These are phyloP conservation scores for Calonectria pteridis DNA, from an alignment of 2,329 filamentous ascomycete genomes.

Conservation along the genomic window DNA sequence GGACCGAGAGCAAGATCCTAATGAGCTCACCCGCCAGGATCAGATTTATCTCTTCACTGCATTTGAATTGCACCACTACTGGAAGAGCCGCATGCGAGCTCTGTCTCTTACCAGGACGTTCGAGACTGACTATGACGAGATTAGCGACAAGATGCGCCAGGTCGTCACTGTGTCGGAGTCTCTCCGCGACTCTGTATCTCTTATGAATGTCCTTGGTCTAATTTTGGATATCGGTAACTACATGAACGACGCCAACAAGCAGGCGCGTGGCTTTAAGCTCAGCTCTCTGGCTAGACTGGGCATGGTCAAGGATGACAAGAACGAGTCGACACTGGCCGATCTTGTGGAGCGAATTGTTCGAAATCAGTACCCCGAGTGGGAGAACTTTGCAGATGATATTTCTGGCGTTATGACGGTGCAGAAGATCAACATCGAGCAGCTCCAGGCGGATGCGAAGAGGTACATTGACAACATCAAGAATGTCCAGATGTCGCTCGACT, in stretches of 20 bases:
- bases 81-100: slow-evolving; percentile 97
- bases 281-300: slow-evolving; percentile 91
- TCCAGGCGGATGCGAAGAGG: slow-evolving; percentile 86
- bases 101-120: slow-evolving; percentile 85
- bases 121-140: slow-evolving; percentile 91
- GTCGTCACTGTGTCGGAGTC: slow-evolving; percentile 92
- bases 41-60: slow-evolving; percentile 95
- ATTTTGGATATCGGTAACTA: slow-evolving; percentile 99
- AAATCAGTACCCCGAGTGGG: slow-evolving; percentile 96
- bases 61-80: slow-evolving; percentile 96
- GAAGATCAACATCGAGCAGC: slow-evolving; percentile 95
- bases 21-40: slow-evolving; percentile 91
- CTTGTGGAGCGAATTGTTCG: slow-evolving; percentile 96
- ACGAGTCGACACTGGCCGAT: slow-evolving; percentile 95
- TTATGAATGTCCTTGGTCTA: slow-evolving; percentile 96
- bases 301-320: slow-evolving; percentile 99
- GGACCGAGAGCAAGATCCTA: slow-evolving; percentile 85
- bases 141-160: slow-evolving; percentile 85
- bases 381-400: slow-evolving; percentile 89
- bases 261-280: slow-evolving; percentile 97
- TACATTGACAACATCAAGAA: slow-evolving; percentile 97
- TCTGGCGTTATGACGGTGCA: slow-evolving; percentile 80
- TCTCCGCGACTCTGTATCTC: slow-evolving; percentile 87
- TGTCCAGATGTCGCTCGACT: slow-evolving; percentile 90
- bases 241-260: slow-evolving; percentile 99